A percentile compares a stretch with the other conserved stretches of the same genome.
phyloP scores from a whole-genome alignment of 176 grass and related monocot genomes.

The Triticum monococcum region DNA sequence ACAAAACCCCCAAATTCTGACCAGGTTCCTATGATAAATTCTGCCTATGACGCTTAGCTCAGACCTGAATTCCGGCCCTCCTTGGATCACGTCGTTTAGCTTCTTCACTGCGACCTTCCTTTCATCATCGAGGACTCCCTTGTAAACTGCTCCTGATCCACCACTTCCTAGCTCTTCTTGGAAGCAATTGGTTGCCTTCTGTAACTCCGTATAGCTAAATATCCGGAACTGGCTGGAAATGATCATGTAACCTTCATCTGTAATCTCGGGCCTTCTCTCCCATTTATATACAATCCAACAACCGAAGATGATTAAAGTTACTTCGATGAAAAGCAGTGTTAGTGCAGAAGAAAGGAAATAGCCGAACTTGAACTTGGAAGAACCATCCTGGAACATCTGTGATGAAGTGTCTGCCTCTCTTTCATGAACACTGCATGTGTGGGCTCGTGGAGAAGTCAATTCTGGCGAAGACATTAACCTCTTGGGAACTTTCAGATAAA shows the following conservation, averaged over 20 bases:
- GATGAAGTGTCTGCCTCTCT: background rate
- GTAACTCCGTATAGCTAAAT: slow-evolving; percentile 62
- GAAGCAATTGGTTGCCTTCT: slow-evolving; percentile 47
- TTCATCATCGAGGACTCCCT: slow-evolving; percentile 43
- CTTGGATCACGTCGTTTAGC: slow-evolving; percentile 31
- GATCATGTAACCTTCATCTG: slow-evolving; percentile 27
- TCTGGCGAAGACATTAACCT: background rate
- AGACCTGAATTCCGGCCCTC: slow-evolving; percentile 56
- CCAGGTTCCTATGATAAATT: slow-evolving; percentile 62
- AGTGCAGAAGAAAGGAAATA: slow-evolving; percentile 51
- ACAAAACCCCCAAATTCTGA: slow-evolving; percentile 48
- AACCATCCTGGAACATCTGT: background rate
- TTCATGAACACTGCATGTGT: slow-evolving; percentile 29
- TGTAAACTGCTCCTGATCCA: background rate
- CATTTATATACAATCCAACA: slow-evolving; percentile 43
- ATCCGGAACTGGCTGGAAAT: slow-evolving; percentile 41
- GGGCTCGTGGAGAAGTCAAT: background rate
- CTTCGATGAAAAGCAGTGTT: slow-evolving; percentile 47
- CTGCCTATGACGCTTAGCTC: slow-evolving; percentile 48
- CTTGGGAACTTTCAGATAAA: slow-evolving; percentile 47
- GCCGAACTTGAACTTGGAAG: slow-evolving; percentile 19
- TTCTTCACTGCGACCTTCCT: slow-evolving; percentile 55
- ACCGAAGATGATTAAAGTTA: slow-evolving; percentile 18
- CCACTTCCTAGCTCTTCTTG: slow-evolving; percentile 49
- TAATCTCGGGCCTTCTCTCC: background rate